Base-by-base conservation (phyloP, 352 stramenopile genomes). In the Aphanomyces astaci region DNA sequence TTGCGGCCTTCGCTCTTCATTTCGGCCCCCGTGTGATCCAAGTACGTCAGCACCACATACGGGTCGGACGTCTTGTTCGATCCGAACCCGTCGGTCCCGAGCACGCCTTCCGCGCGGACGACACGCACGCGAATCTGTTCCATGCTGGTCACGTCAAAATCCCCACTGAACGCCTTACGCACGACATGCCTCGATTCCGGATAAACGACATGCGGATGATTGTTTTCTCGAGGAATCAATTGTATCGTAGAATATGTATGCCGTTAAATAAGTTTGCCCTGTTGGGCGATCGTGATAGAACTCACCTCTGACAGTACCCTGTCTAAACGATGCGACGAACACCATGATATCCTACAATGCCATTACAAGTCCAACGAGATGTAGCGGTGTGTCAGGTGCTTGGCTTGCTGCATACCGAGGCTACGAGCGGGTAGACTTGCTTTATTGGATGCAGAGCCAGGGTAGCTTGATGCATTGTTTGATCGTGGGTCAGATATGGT, bases 1-100 rank as follows among this genome's bases (percentile, higher is more conserved):
- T 90, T 88, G 65, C 80, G 89, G 11, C 63, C 63, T 2, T 81
- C 82, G 19, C 73, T 80, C 48, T 68, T 68, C 2, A 68, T 68
- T n/a, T 59, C 43, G 0, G 75, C 79, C 31, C 73, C 78, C 39
- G 76, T 81, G n/a, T 81, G 86, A 64, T 90, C 78, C n/a, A 90
- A 71, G 65, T 90, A 73, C 67, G 73, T 87, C 69, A 92, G 73
- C 2, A 76, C 84, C 66, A 88, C 81, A 54, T 86, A 92, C 49
- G 84, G 78, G 65, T 89, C 78, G 59, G 62, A 68, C 22, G 62
- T 68, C 62, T 68, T 68, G 62, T 68, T 68, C 19, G 62, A 57
- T 19, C 62, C 62, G 36, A 68, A 68, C 10, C 62, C 62, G 32
- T 68, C 62, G 43, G 28, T 68, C 4, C 62, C 62, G 62, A 68